A percentile compares a stretch with the other conserved stretches of the same genome.
Evolutionary conservation across 257 asterid species (phyloP).

Genomic region (Parsonsia alboflavescens): DNA sequence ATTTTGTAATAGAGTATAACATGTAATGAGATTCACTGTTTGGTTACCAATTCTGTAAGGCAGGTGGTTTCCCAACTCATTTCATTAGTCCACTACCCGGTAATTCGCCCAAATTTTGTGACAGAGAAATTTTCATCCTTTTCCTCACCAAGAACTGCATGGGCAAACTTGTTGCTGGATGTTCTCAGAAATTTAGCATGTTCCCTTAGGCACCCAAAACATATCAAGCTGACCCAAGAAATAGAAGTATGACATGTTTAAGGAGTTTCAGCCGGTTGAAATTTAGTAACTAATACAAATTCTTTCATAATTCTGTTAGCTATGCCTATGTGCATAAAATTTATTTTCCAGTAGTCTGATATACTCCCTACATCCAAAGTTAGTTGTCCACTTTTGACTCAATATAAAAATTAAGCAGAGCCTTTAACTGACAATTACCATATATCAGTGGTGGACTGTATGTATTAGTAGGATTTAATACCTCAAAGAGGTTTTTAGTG

Average conservation of each 20-base stretch:
- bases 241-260: slow-evolving; percentile 1
- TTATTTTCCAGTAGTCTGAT: background rate
- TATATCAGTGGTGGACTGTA: no score
- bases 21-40: background rate
- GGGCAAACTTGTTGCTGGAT: background rate
- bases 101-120: background rate
- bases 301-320: background rate
- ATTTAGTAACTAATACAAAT: background rate
- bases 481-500: no score
- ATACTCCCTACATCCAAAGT: background rate
- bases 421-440: no score
- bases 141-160: background rate
- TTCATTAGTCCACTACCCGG: background rate
- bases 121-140: background rate
- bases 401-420: no score
- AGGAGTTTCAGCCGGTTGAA: background rate
- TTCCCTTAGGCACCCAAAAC: background rate
- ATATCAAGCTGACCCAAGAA: background rate
- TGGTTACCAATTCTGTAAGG: background rate
- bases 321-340: background rate
- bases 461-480: no score
- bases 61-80: no score
- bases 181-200: background rate
- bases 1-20: no score
- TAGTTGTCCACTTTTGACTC: no score